Evolutionary conservation across 306 rosid genomes (phyloP).

Genomic region (Abrus precatorius): DNA sequence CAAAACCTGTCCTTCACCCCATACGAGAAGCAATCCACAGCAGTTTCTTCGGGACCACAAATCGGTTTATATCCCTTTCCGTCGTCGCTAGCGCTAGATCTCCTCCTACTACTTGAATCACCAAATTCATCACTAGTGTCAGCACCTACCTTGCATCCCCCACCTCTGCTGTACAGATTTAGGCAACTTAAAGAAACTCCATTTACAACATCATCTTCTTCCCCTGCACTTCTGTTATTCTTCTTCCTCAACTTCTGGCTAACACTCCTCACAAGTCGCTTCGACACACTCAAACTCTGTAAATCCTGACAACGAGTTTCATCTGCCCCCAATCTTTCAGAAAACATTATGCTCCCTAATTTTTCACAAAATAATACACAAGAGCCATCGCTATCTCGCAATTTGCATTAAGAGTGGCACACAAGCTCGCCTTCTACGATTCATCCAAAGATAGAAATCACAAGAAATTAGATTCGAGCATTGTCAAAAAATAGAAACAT

Average conservation of each 20-base stretch:
- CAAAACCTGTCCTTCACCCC: slow-evolving; percentile 89
- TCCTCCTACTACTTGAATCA: slow-evolving; percentile 79
- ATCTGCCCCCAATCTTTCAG: slow-evolving; percentile 64
- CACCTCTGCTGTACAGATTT: slow-evolving; percentile 81
- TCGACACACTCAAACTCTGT: slow-evolving; percentile 82
- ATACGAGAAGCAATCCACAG: slow-evolving; percentile 88
- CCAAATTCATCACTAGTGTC: slow-evolving; percentile 87
- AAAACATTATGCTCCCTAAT: slow-evolving; percentile 66
- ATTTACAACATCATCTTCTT: slow-evolving; percentile 70
- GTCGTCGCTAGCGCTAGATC: slow-evolving; percentile 93
- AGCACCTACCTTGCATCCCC: slow-evolving; percentile 99
- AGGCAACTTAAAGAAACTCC: slow-evolving; percentile 86
- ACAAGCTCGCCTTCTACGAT: slow-evolving; percentile 46
- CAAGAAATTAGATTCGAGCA: slow-evolving; percentile 41
- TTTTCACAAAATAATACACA: slow-evolving; percentile 46
- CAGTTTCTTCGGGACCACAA: slow-evolving; percentile 77
- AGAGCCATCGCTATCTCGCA: slow-evolving; percentile 53
- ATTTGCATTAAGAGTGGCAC: slow-evolving; percentile 37
- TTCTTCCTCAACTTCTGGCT: slow-evolving; percentile 90
- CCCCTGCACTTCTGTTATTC: slow-evolving; percentile 61
- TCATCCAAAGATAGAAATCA: slow-evolving; percentile 50
- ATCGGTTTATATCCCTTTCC: slow-evolving; percentile 78
- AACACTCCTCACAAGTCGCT: slow-evolving; percentile 86
- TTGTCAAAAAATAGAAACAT: slow-evolving; percentile 40
- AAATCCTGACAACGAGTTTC: slow-evolving; percentile 69